A percentile compares a stretch with the other conserved stretches of the same genome.
These are phyloP conservation scores for Penicillium mononematosum DNA, from an alignment of 495 filamentous ascomycete species.

Conservation along the genomic window DNA sequence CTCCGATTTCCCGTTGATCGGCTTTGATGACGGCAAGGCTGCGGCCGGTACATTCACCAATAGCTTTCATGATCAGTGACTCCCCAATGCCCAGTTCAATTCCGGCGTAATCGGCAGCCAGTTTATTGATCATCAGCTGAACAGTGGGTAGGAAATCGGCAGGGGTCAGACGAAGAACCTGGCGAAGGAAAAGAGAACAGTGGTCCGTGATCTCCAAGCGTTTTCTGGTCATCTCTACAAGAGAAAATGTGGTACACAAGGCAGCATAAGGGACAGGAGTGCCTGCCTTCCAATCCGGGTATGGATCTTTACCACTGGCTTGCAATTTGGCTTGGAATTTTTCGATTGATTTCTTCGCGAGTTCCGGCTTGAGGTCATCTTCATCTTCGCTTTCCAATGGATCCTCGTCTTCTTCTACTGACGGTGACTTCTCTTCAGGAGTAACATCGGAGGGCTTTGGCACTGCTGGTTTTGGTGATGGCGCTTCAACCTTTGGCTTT, in stretches of 20 bases:
- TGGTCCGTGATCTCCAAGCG: conserved; percentile 80
- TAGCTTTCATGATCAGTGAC: conserved; percentile 96
- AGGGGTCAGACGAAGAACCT: conserved; percentile 88
- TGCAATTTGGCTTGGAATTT: conserved; percentile 78
- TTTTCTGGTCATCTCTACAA: conserved; percentile 91
- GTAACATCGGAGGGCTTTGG: conserved; percentile 43
- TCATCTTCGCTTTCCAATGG: conserved; percentile 54
- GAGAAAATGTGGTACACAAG: conserved; percentile 88
- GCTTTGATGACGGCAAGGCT: conserved; percentile 83
- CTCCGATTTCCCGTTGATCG: conserved; percentile 94
- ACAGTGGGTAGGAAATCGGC: conserved; percentile 83
- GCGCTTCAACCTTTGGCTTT: conserved; percentile 17
- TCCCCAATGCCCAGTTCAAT: conserved; percentile 97
- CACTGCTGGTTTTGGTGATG: conserved; percentile 25
- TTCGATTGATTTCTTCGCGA: conserved; percentile 73
- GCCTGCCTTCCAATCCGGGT: conserved; percentile 89
- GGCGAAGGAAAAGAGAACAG: conserved; percentile 85
- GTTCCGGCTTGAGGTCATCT: conserved; percentile 73
- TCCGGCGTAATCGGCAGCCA: conserved; percentile 93
- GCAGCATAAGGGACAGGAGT: conserved; percentile 92
- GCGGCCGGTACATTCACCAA: conserved; percentile 89
- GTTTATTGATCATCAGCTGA: conserved; percentile 94
- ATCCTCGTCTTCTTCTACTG: conserved; percentile 50
- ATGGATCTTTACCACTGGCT: conserved; percentile 69
- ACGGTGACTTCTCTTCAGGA: conserved; percentile 35